Conservation (phyloP, 163 green algal species). For the Chlorella variabilis region DNA sequence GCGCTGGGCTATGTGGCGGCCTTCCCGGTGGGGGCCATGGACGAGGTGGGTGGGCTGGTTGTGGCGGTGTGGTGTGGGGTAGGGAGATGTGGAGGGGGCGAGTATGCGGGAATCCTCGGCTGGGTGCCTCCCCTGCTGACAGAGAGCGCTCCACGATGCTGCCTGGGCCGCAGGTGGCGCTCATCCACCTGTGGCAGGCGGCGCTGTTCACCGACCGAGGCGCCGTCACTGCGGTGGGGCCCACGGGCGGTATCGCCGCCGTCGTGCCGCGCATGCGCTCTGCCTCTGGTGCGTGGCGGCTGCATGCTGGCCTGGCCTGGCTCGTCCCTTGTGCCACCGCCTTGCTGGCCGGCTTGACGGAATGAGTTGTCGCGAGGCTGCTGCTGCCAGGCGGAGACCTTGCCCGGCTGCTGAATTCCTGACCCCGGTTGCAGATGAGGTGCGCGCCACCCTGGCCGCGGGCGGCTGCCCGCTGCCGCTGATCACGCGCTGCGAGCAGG, state of each 20-base stretch:
- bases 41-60: slow-evolving; percentile 45
- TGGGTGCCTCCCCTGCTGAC: no score
- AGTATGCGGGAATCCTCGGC: no score
- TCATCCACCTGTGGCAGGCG: slow-evolving; percentile 45
- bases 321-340: no score
- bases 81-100: no score
- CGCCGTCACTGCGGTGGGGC: neutral
- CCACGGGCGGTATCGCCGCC: no score
- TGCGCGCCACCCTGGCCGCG: slow-evolving; percentile 26
- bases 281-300: neutral
- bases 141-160: no score
- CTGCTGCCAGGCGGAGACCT: neutral
- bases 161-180: slow-evolving; percentile 51
- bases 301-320: neutral
- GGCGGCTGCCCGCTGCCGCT: slow-evolving; percentile 29
- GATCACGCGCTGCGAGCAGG: slow-evolving; percentile 25
- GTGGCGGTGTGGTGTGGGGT: neutral
- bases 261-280: slow-evolving; percentile 25
- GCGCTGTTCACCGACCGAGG: slow-evolving; percentile 18
- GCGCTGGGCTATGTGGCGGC: slow-evolving; percentile 20
- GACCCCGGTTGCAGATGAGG: slow-evolving; percentile 18
- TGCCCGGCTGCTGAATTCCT: no score
- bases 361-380: neutral
- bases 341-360: no score
- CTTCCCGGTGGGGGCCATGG: slow-evolving; percentile 10